Conservation (phyloP, 1,284 basidiomycete species). For the Apiotrichum laibachii region DNA sequence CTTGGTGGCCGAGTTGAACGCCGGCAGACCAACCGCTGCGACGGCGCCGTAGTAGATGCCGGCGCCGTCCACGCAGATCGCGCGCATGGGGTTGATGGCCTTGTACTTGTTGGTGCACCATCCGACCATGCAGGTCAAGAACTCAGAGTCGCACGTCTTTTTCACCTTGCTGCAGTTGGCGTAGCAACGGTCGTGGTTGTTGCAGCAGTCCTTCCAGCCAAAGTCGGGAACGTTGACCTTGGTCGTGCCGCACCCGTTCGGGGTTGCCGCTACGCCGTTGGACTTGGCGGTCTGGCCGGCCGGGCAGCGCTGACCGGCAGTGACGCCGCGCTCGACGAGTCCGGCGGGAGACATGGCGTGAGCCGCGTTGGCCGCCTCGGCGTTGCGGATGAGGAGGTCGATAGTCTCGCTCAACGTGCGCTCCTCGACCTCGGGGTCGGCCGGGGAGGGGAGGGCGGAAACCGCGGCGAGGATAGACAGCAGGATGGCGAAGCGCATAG, state of each 20-base stretch:
- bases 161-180: neutral
- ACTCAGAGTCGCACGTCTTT: neutral
- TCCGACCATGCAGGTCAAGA: neutral
- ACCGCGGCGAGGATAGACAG: no score
- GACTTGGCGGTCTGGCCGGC: neutral
- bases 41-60: neutral
- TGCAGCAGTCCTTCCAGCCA: neutral
- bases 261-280: neutral
- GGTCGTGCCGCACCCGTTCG: constrained; percentile 1
- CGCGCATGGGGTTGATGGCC: constrained; percentile 1
- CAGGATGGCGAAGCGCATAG: no score
- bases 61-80: neutral
- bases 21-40: neutral
- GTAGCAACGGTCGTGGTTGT: constrained; percentile 5
- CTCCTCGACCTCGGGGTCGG: no score
- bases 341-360: no score
- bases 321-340: no score
- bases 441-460: no score
- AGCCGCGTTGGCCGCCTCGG: no score
- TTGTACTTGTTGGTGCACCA: neutral
- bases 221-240: neutral
- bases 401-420: no score
- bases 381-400: no score
- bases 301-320: neutral
- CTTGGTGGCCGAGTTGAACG: neutral